Base-by-base conservation (phyloP, 257 asterid genomes). In the Plectranthus barbatus region DNA sequence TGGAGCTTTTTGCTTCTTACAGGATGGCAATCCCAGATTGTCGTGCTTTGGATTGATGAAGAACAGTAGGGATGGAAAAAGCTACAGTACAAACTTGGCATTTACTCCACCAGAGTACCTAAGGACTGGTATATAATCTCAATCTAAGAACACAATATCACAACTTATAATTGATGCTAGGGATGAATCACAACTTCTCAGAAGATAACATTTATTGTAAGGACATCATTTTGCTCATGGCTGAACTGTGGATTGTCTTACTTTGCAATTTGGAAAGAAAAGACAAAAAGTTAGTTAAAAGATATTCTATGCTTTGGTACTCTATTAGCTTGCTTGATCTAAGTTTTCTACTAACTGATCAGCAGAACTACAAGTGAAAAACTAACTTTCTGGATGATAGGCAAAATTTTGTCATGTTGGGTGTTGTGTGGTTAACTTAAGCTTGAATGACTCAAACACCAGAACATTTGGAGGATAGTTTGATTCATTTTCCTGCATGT, bases 21-120 rank as follows among this genome's bases (percentile, higher is more conserved):
- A 81, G 87, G 87, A 78, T 61, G 82, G 71, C 21, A 72, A 78
- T 78, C 87, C 87, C 10, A 73, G 84, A 68, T 44, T 81, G 48
- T 81, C 87, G 36, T 81, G 87, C 75, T 81, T 78, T 68, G 84
- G 87, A 64, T 70, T 81, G 71, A 81, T 81, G 84, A 81, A 81
- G 75, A 81, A 81, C 68, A 81, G 87, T 47, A 70, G 84, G 66
- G 87, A 81, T 55, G 87, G 87, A n/a, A 81, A 81, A 78, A 81
- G 87, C 76, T 81, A 81, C 77, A 81, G 84, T 64, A 81, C 87
- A 55, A 81, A 81, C 79, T 79, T 81, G 80, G 84, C 87, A 60
- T 81, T 81, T 66, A 81, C 87, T 71, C 87, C 87, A 33, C 87
- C 87, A 26, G 87, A 81, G 63, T 81, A 81, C 70, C 71, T 81